phyloP scores from a whole-genome alignment of 2,329 filamentous ascomycete genomes.

The Tolypocladium ophioglossoides region DNA sequence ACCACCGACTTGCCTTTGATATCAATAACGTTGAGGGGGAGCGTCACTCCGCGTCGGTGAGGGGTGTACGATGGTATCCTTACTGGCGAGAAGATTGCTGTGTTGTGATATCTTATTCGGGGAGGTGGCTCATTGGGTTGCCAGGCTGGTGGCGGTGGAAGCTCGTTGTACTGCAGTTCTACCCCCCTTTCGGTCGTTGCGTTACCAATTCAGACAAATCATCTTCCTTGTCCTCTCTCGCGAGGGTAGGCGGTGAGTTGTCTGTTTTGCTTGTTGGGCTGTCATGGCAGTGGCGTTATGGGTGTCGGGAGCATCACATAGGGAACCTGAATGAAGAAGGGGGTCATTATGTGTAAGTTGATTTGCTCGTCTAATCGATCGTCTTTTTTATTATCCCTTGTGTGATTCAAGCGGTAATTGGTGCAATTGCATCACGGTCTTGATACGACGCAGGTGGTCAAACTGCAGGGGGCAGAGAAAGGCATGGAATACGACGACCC shows the following conservation, averaged over 20 bases:
- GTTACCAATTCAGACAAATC: conserved; percentile 11
- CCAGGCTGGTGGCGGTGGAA: not conserved
- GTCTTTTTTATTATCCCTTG: not conserved
- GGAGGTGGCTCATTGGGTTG: not conserved
- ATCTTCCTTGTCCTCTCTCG: not conserved
- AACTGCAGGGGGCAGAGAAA: not conserved
- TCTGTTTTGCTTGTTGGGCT: not conserved
- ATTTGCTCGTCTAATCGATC: no score
- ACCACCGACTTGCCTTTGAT: not conserved
- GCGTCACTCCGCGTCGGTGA: not conserved
- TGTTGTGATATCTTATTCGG: not conserved
- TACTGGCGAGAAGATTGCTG: not conserved
- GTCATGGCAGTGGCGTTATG: conserved; percentile 23
- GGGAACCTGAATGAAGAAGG: conserved; percentile 15
- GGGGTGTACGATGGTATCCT: conserved; percentile 2
- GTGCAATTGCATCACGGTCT: not conserved
- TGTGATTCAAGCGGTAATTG: not conserved
- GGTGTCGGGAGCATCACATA: conserved; percentile 19
- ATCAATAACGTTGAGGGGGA: not conserved
- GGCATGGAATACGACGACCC: not conserved
- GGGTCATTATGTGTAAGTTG: not conserved
- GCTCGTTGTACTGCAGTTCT: not conserved
- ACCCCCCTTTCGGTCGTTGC: conserved; percentile 4
- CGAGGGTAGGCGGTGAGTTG: conserved; percentile 6
- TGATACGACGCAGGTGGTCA: not conserved